phyloP scores from a whole-genome alignment of 108 stramenopile genomes.

The Aurantiochytrium sp. region DNA sequence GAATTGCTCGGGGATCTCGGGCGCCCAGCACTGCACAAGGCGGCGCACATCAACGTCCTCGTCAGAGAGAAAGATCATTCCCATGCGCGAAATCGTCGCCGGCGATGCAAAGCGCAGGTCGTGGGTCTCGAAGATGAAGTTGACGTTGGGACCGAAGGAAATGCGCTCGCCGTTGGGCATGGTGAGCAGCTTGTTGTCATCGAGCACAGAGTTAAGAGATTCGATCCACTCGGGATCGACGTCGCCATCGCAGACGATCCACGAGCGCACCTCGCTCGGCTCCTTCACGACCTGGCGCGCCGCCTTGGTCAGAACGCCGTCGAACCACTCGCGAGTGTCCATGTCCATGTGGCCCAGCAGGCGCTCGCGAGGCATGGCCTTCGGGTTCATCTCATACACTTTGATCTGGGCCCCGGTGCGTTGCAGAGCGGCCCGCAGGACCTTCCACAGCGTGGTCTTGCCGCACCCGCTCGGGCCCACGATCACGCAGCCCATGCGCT shows the following conservation, averaged over 20 bases:
- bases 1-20: conserved; percentile 48
- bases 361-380: conserved; percentile 62
- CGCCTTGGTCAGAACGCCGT: conserved; percentile 63
- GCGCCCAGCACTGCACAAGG: conserved; percentile 38
- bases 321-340: conserved; percentile 67
- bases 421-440: conserved; percentile 42
- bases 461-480: conserved; percentile 64
- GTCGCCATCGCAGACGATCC: conserved; percentile 57
- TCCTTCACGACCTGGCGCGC: conserved; percentile 58
- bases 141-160: conserved; percentile 60
- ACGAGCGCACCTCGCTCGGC: conserved; percentile 47
- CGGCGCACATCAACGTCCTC: conserved; percentile 58
- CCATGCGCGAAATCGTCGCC: conserved; percentile 63
- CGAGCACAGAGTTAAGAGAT: conserved; percentile 60
- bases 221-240: conserved; percentile 63
- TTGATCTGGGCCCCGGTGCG: conserved; percentile 44
- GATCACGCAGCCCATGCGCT: conserved; percentile 67
- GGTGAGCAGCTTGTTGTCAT: conserved; percentile 67
- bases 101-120: conserved; percentile 63
- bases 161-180: conserved; percentile 69
- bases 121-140: conserved; percentile 68
- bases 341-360: conserved; percentile 63
- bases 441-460: conserved; percentile 59
- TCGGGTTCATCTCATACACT: conserved; percentile 62
- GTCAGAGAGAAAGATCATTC: conserved; percentile 66